phyloP scores from a whole-genome alignment of 257 asterid species.

The Euphrasia confusa region DNA sequence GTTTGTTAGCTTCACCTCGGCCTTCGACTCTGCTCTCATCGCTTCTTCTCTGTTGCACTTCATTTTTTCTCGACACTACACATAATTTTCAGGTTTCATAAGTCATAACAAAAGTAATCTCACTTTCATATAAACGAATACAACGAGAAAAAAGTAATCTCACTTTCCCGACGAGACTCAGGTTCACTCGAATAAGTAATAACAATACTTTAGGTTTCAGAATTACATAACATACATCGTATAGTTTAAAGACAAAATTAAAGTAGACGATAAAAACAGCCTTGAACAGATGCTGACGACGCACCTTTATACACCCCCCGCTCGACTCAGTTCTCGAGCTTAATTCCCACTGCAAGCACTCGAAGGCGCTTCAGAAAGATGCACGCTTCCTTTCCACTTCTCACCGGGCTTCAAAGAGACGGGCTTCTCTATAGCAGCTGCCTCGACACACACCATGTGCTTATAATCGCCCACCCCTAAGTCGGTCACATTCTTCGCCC shows the following conservation, averaged over 20 bases:
- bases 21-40: too few relatives aligned
- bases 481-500: slow-evolving; percentile 88
- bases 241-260: slow-evolving; percentile 35
- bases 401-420: slow-evolving; percentile 93
- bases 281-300: slow-evolving; percentile 48
- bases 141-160: background rate
- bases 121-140: background rate
- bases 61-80: too few relatives aligned
- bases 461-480: slow-evolving; percentile 77
- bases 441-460: slow-evolving; percentile 87
- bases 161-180: background rate
- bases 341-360: slow-evolving; percentile 69
- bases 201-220: background rate
- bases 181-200: too few relatives aligned
- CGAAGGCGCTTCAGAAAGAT: slow-evolving; percentile 84
- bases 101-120: background rate
- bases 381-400: slow-evolving; percentile 91
- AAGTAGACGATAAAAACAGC: slow-evolving; percentile 38
- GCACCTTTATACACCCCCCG: slow-evolving; percentile 33
- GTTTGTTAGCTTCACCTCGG: too few relatives aligned
- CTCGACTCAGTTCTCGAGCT: slow-evolving; percentile 32
- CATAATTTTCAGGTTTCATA: too few relatives aligned
- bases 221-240: background rate
- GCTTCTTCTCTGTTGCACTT: too few relatives aligned
- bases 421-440: slow-evolving; percentile 88